These are phyloP conservation scores for Rhypophila decipiens DNA, from an alignment of 495 filamentous ascomycete species.

Conservation along the genomic window DNA sequence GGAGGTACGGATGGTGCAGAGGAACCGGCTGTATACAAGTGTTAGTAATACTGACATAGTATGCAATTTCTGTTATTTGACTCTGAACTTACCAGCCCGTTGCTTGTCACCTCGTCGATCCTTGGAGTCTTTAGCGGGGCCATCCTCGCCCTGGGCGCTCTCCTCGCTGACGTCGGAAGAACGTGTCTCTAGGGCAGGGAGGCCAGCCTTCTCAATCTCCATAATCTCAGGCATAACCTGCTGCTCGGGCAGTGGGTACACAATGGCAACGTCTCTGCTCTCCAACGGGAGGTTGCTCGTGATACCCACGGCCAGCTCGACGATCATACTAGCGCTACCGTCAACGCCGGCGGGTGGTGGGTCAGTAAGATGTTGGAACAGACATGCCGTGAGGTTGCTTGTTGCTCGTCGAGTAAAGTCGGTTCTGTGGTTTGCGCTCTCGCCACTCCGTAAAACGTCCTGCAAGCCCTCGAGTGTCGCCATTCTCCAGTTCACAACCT, in stretches of 20 bases:
- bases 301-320: slow-evolving; percentile 85
- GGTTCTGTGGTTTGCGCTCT: slow-evolving; percentile 55
- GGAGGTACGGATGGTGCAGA: slow-evolving; percentile 2
- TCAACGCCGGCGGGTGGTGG: slow-evolving; percentile 71
- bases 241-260: slow-evolving; percentile 72
- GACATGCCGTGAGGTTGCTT: slow-evolving; percentile 59
- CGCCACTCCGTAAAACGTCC: slow-evolving; percentile 57
- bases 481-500: slow-evolving; percentile 88
- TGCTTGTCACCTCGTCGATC: slow-evolving; percentile 35
- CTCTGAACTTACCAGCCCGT: slow-evolving; percentile 30
- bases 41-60: slow-evolving; percentile 30
- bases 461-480: slow-evolving; percentile 88
- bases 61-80: too few species aligned
- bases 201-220: slow-evolving; percentile 68
- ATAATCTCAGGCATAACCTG: slow-evolving; percentile 62
- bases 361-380: slow-evolving; percentile 68
- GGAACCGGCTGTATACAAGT: slow-evolving; percentile 32
- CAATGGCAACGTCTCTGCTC: slow-evolving; percentile 81
- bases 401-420: slow-evolving; percentile 63
- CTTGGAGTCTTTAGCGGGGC: slow-evolving; percentile 32
- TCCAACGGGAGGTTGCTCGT: slow-evolving; percentile 82
- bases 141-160: slow-evolving; percentile 38
- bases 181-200: slow-evolving; percentile 62
- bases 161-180: slow-evolving; percentile 45
- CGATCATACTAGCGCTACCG: slow-evolving; percentile 78